Percentiles rank a stretch among this genome's conserved stretches.
phyloP scores from a whole-genome alignment of 176 grass and related monocot species.

The Hyparrhenia diplandra region DNA sequence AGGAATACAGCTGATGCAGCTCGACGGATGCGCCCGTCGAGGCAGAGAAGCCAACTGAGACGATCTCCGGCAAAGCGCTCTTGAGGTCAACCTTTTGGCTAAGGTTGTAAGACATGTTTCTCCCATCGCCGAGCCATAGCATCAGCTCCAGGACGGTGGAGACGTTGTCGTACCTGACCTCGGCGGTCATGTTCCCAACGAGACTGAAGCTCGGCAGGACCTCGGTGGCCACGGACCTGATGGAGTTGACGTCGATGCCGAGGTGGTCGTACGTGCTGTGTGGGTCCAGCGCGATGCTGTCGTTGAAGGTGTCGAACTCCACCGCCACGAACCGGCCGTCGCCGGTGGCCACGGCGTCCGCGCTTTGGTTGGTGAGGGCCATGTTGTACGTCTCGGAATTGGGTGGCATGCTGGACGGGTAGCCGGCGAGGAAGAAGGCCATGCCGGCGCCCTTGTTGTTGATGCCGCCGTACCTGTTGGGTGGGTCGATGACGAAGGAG shows the following conservation, averaged over 20 bases:
- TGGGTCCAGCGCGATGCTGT: too few species aligned
- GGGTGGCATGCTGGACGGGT: too few species aligned
- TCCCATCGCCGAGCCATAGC: not conserved
- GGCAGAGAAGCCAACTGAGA: constrained; percentile 56
- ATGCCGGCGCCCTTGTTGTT: too few species aligned
- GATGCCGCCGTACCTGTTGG: too few species aligned
- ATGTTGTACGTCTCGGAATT: too few species aligned
- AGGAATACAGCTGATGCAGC: not conserved
- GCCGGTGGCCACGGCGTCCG: too few species aligned
- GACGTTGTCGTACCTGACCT: not conserved
- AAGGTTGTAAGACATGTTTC: not conserved
- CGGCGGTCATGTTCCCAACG: not conserved
- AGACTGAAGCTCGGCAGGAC: not conserved
- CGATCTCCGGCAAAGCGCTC: constrained; percentile 19
- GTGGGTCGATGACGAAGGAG: too few species aligned
- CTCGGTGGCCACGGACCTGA: not conserved
- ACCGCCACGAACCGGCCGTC: too few species aligned
- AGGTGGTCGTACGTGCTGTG: too few species aligned
- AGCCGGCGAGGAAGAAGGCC: too few species aligned
- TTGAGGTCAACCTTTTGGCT: constrained; percentile 32
- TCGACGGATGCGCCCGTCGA: constrained; percentile 25
- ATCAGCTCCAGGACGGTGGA: not conserved
- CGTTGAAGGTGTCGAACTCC: too few species aligned
- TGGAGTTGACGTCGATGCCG: not conserved
- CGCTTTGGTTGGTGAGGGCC: too few species aligned